A percentile compares a stretch with the other conserved stretches of the same genome.
phyloP scores from a whole-genome alignment of 352 stramenopile genomes.

The Pythium sp. region DNA sequence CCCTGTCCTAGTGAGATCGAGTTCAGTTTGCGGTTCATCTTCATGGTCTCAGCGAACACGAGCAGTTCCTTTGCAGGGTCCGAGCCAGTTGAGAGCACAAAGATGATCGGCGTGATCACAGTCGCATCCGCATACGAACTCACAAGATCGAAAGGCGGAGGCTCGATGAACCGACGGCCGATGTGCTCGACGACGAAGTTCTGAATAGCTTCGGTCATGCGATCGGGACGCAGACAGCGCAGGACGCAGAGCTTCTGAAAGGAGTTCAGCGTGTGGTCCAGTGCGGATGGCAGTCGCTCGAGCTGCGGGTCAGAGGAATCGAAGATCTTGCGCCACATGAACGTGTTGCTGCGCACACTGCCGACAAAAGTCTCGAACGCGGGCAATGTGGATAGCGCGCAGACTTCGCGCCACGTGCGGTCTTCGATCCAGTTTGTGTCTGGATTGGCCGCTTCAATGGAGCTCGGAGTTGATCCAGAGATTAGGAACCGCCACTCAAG shows the following conservation, averaged over 20 bases:
- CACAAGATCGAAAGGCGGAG: constrained; percentile 76
- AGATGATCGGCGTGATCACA: constrained; percentile 87
- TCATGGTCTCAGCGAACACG: constrained; percentile 81
- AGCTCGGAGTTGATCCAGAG: constrained; percentile 65
- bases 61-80: constrained; percentile 89
- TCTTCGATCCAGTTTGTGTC: constrained; percentile 38
- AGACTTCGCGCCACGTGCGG: constrained; percentile 38
- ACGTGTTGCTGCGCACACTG: constrained; percentile 25
- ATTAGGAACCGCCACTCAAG: constrained; percentile 94
- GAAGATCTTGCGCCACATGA: constrained; percentile 42
- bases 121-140: constrained; percentile 85
- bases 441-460: constrained; percentile 24
- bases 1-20: constrained; percentile 91
- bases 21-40: constrained; percentile 80
- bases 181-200: constrained; percentile 83
- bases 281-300: constrained; percentile 29
- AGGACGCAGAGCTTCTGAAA: constrained; percentile 62
- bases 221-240: constrained; percentile 54
- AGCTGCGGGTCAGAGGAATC: constrained; percentile 39
- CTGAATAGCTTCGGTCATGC: constrained; percentile 73
- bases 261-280: constrained; percentile 31
- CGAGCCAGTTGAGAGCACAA: constrained; percentile 87
- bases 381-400: constrained; percentile 33
- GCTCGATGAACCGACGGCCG: constrained; percentile 79
- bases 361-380: constrained; percentile 26